These are phyloP conservation scores for Leucoagaricus sp. DNA, from an alignment of 1,284 basidiomycete species.

Conservation along the genomic window DNA sequence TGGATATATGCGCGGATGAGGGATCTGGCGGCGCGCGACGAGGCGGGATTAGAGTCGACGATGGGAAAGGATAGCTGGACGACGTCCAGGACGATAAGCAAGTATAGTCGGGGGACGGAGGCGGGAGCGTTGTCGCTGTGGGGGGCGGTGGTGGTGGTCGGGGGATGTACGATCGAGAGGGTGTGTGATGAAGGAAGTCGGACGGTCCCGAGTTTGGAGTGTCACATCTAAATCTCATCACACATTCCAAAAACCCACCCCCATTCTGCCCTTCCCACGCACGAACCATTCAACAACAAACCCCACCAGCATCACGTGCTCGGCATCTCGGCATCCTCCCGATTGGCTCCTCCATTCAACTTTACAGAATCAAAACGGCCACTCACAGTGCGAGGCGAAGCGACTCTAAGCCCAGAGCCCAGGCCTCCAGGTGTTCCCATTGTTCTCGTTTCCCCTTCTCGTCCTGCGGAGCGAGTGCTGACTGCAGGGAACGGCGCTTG, in stretches of 20 bases:
- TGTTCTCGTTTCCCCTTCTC: background rate
- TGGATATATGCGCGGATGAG: slow-evolving; percentile 16
- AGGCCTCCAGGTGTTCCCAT: background rate
- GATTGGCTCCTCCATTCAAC: slow-evolving; percentile 18
- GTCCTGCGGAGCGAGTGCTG: background rate
- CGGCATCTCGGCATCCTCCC: slow-evolving; percentile 21
- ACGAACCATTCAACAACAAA: slow-evolving; percentile 42
- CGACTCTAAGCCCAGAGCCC: background rate
- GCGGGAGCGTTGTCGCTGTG: slow-evolving; percentile 21
- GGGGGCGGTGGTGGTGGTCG: slow-evolving; percentile 28
- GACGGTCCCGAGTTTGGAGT: slow-evolving; percentile 40
- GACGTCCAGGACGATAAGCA: slow-evolving; percentile 16
- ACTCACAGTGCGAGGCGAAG: background rate
- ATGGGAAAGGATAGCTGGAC: slow-evolving; percentile 6
- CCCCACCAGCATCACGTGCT: slow-evolving; percentile 38
- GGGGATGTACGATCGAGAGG: slow-evolving; percentile 40
- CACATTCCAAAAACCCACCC: slow-evolving; percentile 27
- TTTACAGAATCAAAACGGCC: slow-evolving; percentile 5
- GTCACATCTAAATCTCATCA: slow-evolving; percentile 42
- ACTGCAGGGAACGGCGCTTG: background rate
- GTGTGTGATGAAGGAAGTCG: slow-evolving; percentile 45
- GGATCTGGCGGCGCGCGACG: slow-evolving; percentile 23
- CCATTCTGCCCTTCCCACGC: slow-evolving; percentile 38
- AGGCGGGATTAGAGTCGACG: slow-evolving; percentile 19
- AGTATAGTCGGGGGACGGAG: slow-evolving; percentile 15